Percentiles rank a stretch among this genome's conserved stretches.
phyloP scores from a whole-genome alignment of 306 rosid genomes.

The Lathyrus oleraceus region DNA sequence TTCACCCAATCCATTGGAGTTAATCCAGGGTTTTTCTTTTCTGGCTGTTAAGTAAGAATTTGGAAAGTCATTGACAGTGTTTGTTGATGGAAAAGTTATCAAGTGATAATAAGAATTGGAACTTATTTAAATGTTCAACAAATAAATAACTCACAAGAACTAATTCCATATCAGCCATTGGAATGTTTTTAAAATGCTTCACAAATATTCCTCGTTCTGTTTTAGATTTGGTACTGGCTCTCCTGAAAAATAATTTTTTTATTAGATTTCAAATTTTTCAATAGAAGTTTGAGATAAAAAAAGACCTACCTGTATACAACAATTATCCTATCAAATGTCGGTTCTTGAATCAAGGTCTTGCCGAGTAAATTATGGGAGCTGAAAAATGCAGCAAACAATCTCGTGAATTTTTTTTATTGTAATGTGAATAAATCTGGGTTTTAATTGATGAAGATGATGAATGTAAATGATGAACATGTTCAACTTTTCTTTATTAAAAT shows the following conservation, averaged over 20 bases:
- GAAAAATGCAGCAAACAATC: conserved; percentile 41
- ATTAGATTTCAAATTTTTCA: conserved; percentile 41
- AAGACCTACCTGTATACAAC: conserved; percentile 81
- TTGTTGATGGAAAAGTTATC: conserved; percentile 22
- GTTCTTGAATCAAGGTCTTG: conserved; percentile 87
- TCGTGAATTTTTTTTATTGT: neutral
- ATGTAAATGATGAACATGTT: too few relatives aligned
- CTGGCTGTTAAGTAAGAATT: conserved; percentile 70
- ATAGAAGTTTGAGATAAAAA: conserved; percentile 27
- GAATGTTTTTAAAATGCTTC: conserved; percentile 93
- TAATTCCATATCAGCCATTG: conserved; percentile 99
- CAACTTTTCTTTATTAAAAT: too few relatives aligned
- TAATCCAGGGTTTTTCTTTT: conserved; percentile 94
- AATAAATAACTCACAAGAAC: conserved; percentile 79
- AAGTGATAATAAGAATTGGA: conserved; percentile 56
- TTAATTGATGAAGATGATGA: too few relatives aligned
- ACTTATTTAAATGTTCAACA: conserved; percentile 57
- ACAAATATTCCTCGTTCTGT: conserved; percentile 76
- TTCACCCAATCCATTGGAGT: conserved; percentile 99
- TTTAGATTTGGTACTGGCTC: conserved; percentile 53
- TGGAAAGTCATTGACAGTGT: conserved; percentile 35
- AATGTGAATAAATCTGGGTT: too few relatives aligned
- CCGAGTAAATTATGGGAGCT: conserved; percentile 62
- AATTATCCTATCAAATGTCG: conserved; percentile 92
- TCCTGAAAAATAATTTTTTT: conserved; percentile 54